phyloP scores from a whole-genome alignment of 176 grass and related monocot species.

The Lolium perenne region DNA sequence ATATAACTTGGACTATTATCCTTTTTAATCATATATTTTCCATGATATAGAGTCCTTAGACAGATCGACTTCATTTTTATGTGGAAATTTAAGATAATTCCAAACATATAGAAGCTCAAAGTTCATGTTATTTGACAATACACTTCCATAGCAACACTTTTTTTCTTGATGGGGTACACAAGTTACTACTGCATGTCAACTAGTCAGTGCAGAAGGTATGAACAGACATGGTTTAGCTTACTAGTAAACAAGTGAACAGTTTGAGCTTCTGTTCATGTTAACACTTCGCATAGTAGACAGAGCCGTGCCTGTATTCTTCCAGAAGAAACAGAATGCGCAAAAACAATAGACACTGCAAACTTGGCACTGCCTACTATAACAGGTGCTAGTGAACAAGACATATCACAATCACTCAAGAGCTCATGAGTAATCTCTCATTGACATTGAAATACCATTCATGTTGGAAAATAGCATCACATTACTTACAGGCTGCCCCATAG shows the following conservation, averaged over 20 bases:
- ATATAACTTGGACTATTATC: neutral
- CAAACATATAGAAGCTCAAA: neutral
- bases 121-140: conserved; percentile 1
- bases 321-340: neutral
- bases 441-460: conserved; percentile 3
- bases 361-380: neutral
- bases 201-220: neutral
- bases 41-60: neutral
- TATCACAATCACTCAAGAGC: neutral
- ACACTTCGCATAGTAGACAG: no score
- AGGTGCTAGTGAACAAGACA: neutral
- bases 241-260: neutral
- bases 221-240: neutral
- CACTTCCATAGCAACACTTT: neutral
- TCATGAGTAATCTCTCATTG: conserved; percentile 12
- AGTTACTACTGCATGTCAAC: neutral
- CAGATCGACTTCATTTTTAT: neutral
- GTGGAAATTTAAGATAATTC: neutral
- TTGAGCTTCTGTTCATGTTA: neutral
- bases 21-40: neutral
- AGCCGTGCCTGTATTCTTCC: neutral
- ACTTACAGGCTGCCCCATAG: neutral
- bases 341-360: neutral
- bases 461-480: neutral
- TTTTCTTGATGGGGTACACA: neutral